phyloP scores from a whole-genome alignment of 192 early-diverging fungal genomes.

The Rhizophagus prolifer region DNA sequence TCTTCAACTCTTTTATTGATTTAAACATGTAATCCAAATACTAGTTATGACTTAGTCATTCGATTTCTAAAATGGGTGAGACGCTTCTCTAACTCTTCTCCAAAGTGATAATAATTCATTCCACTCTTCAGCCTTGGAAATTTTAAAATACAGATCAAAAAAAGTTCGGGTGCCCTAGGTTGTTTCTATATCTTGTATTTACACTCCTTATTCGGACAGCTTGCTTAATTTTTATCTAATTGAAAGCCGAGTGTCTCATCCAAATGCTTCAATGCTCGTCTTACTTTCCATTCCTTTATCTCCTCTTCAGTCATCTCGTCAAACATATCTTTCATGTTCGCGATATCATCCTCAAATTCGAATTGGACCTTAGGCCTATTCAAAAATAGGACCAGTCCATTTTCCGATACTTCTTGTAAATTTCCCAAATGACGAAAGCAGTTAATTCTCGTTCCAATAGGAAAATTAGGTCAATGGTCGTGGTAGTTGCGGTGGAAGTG shows the following conservation, averaged over 20 bases:
- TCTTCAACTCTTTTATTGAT: no score
- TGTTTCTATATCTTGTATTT: no score
- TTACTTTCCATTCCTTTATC: constrained; percentile 19
- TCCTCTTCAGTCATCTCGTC: constrained; percentile 23
- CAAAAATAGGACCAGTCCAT: constrained; percentile 19
- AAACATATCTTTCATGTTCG: constrained; percentile 25
- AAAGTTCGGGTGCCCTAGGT: no score
- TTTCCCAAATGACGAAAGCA: constrained; percentile 12
- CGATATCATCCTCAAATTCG: constrained; percentile 25
- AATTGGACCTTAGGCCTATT: constrained; percentile 14
- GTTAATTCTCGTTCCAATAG: constrained; percentile 20
- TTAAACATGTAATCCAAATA: no score
- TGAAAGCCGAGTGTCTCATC: constrained; percentile 13
- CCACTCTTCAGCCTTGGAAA: no score
- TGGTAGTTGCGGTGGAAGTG: constrained; percentile 6
- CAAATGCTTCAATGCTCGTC: constrained; percentile 19
- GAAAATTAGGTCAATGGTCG: constrained; percentile 20
- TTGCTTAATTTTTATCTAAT: constrained; percentile 19
- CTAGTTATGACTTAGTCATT: no score
- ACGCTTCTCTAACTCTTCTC: no score
- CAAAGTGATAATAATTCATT: no score
- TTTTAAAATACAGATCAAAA: no score
- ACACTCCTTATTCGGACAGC: no score
- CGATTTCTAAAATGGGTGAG: no score
- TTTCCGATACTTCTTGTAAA: constrained; percentile 5